phyloP scores from a whole-genome alignment of 805 yeast species.

The Schizosaccharomyces cryophilus region DNA sequence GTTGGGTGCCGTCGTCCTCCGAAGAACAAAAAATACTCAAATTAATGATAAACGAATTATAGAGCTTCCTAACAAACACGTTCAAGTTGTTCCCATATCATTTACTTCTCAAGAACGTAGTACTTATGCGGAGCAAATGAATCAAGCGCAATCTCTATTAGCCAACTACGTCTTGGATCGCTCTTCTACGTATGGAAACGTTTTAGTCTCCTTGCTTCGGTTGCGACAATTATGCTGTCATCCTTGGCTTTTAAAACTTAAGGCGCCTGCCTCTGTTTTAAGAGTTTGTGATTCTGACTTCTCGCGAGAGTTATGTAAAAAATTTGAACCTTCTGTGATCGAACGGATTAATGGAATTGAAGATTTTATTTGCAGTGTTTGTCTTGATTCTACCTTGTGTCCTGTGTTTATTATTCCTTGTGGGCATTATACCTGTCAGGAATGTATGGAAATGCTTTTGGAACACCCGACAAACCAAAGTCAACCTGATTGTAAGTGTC shows the following conservation, averaged over 20 bases:
- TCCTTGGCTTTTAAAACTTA: constrained; percentile 21
- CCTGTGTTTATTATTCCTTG: constrained; percentile 31
- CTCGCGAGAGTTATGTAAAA: background rate
- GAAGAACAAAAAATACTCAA: constrained; percentile 45
- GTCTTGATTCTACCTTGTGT: constrained; percentile 29
- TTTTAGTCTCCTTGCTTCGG: constrained; percentile 48
- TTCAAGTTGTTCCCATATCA: constrained; percentile 22
- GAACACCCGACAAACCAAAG: background rate
- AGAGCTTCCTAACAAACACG: constrained; percentile 37
- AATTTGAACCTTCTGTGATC: constrained; percentile 16
- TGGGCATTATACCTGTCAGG: constrained; percentile 56
- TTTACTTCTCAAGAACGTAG: constrained; percentile 31
- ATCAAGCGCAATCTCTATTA: constrained; percentile 9
- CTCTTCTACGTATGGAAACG: constrained; percentile 22
- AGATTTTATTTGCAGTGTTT: constrained; percentile 28
- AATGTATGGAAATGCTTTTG: constrained; percentile 17
- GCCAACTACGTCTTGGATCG: constrained; percentile 16
- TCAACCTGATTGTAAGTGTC: background rate
- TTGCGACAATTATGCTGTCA: constrained; percentile 76
- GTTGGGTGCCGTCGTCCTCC: constrained; percentile 43
- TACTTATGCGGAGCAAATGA: constrained; percentile 34
- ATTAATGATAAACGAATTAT: constrained; percentile 64
- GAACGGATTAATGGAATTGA: constrained; percentile 14
- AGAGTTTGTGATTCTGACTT: background rate
- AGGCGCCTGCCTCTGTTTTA: background rate